phyloP scores from a whole-genome alignment of 23 red algal genomes.

The Gracilaria gracilis region DNA sequence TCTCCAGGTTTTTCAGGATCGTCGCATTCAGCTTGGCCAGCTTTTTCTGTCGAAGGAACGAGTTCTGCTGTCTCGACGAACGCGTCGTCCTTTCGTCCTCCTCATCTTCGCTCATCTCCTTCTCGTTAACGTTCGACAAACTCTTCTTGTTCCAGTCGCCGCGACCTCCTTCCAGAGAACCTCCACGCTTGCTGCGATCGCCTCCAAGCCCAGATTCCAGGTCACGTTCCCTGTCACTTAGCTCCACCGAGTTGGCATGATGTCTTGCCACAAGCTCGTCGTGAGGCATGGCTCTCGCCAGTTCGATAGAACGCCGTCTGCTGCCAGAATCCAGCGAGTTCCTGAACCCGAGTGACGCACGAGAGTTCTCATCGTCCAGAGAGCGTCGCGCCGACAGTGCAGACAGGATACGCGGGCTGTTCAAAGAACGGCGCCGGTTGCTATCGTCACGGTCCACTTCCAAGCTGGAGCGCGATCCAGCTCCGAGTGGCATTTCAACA shows the following conservation, averaged over 20 bases:
- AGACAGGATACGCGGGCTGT: constrained; percentile 46
- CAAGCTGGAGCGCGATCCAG: neutral
- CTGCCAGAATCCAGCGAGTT: constrained; percentile 25
- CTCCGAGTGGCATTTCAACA: neutral
- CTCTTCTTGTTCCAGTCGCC: neutral
- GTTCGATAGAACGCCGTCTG: constrained; percentile 53
- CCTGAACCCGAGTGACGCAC: constrained; percentile 16
- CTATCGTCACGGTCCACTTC: constrained; percentile 20
- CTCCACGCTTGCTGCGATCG: neutral
- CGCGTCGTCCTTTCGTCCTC: neutral
- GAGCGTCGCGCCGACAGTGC: constrained; percentile 48
- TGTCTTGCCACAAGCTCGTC: constrained; percentile 44
- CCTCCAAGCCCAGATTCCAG: neutral
- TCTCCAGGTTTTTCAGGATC: constrained; percentile 57
- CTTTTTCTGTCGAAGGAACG: constrained; percentile 19
- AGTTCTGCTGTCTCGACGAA: constrained; percentile 34
- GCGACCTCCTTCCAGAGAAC: neutral
- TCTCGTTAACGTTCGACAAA: neutral
- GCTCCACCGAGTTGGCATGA: constrained; percentile 3
- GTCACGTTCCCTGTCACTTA: neutral
- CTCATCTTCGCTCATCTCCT: neutral
- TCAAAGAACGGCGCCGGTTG: neutral
- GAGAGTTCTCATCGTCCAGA: constrained; percentile 39
- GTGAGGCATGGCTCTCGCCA: constrained; percentile 56
- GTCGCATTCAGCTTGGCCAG: constrained; percentile 55